A percentile compares a stretch with the other conserved stretches of the same genome.
Conservation (phyloP, 345 rosid species). For the Abelmoschus esculentus region DNA sequence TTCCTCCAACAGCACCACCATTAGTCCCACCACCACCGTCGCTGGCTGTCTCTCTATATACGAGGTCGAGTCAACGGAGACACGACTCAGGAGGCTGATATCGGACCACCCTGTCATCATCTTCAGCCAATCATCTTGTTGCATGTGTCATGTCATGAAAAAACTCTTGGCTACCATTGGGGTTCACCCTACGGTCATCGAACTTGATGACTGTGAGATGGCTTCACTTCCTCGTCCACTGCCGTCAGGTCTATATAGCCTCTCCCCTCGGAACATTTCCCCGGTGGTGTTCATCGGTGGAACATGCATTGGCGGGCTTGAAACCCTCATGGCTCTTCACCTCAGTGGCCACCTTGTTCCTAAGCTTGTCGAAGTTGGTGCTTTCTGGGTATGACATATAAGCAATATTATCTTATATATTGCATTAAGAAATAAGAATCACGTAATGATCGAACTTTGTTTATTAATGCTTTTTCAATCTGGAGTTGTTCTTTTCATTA, state of each 20-base stretch:
- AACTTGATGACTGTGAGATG: conserved; percentile 81
- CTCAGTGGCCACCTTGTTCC: conserved; percentile 82
- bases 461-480: neutral
- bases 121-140: conserved; percentile 79
- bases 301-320: conserved; percentile 71
- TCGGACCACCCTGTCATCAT: conserved; percentile 87
- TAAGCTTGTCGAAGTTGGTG: conserved; percentile 81
- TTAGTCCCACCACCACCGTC: conserved; percentile 26
- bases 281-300: conserved; percentile 84
- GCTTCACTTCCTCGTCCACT: conserved; percentile 43
- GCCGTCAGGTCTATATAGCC: conserved; percentile 2
- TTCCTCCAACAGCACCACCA: conserved; percentile 17
- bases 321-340: conserved; percentile 82
- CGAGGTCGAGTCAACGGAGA: conserved; percentile 60
- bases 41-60: conserved; percentile 52
- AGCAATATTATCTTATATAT: neutral
- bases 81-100: conserved; percentile 75
- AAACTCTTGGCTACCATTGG: conserved; percentile 68
- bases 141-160: conserved; percentile 96
- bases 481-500: neutral
- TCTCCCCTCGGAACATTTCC: conserved; percentile 18
- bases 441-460: neutral
- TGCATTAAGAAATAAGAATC: neutral
- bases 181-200: conserved; percentile 84
- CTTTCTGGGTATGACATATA: conserved; percentile 51